Percentiles rank a stretch among this genome's conserved stretches.
These are phyloP conservation scores for Austroboletus eburneus DNA, from an alignment of 768 basidiomycete genomes.

Conservation along the genomic window DNA sequence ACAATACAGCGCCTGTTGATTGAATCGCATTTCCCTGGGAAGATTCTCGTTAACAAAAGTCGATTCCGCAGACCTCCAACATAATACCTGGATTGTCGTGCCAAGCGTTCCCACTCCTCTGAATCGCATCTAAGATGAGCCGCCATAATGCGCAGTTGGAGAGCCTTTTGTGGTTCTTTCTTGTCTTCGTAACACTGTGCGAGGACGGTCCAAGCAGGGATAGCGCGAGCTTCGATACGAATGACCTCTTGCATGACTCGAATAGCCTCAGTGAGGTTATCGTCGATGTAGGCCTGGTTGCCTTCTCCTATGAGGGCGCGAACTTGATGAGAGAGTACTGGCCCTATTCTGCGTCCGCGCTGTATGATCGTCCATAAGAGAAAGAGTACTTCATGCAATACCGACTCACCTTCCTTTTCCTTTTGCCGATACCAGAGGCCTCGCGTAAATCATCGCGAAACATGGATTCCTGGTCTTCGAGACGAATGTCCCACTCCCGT, in stretches of 20 bases:
- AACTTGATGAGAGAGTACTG: conserved; percentile 16
- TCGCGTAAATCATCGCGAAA: conserved; percentile 71
- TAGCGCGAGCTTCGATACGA: conserved; percentile 84
- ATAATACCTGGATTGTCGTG: conserved; percentile 62
- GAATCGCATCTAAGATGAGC: conserved; percentile 82
- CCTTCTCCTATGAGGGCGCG: conserved; percentile 62
- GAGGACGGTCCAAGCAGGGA: conserved; percentile 82
- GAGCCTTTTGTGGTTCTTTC: conserved; percentile 14
- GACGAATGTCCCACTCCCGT: conserved; percentile 70
- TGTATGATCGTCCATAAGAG: not conserved
- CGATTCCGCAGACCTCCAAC: conserved; percentile 39
- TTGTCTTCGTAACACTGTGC: conserved; percentile 33
- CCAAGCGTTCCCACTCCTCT: conserved; percentile 86
- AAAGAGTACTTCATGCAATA: not conserved
- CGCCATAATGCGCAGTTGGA: conserved; percentile 64
- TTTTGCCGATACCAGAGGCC: conserved; percentile 67
- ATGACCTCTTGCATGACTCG: conserved; percentile 89
- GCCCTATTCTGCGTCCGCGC: conserved; percentile 13
- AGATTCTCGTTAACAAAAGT: conserved; percentile 54
- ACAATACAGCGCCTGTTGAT: conserved; percentile 90
- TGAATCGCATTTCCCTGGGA: conserved; percentile 56
- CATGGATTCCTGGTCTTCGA: conserved; percentile 63
- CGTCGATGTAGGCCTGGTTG: conserved; percentile 81
- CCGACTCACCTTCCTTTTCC: conserved; percentile 38
- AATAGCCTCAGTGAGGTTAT: conserved; percentile 61